Conservation (phyloP, 441 rosid genomes). For the Hura crepitans region DNA sequence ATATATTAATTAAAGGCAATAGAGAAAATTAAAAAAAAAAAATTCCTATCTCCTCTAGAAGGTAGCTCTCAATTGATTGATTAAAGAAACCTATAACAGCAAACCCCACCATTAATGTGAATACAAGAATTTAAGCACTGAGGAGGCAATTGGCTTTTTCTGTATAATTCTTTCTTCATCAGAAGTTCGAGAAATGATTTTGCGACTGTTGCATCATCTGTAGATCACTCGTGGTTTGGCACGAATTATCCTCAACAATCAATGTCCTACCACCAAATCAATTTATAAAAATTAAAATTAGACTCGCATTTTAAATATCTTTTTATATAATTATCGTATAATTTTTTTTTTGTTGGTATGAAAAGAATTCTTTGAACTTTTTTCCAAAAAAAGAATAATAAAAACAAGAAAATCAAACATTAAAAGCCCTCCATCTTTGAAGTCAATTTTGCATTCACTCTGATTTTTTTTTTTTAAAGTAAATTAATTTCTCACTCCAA, state of each 20-base stretch:
- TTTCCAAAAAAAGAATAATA: neutral
- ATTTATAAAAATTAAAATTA: neutral
- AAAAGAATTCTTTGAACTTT: too few relatives aligned
- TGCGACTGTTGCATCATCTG: conserved; percentile 72
- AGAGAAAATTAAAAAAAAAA: neutral
- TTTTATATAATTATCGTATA: too few relatives aligned
- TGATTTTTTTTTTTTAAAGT: too few relatives aligned
- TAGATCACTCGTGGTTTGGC: conserved; percentile 68
- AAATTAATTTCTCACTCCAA: too few relatives aligned
- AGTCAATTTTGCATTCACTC: neutral
- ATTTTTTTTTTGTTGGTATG: too few relatives aligned
- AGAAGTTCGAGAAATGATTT: conserved; percentile 69
- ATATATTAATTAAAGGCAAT: neutral
- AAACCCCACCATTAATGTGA: neutral
- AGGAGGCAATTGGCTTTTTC: neutral
- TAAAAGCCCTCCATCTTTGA: conserved; percentile 4
- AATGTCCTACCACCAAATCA: conserved; percentile 32
- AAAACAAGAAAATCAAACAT: neutral
- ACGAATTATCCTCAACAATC: conserved; percentile 68
- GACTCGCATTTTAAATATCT: neutral
- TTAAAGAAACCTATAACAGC: conserved; percentile 9
- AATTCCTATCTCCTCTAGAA: conserved; percentile 35
- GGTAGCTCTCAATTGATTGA: conserved; percentile 17
- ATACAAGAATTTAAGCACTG: conserved; percentile 10
- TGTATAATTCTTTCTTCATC: conserved; percentile 9